phyloP scores from a whole-genome alignment of 1,139 yeast genomes.

The Yamadazyma aaseri region DNA sequence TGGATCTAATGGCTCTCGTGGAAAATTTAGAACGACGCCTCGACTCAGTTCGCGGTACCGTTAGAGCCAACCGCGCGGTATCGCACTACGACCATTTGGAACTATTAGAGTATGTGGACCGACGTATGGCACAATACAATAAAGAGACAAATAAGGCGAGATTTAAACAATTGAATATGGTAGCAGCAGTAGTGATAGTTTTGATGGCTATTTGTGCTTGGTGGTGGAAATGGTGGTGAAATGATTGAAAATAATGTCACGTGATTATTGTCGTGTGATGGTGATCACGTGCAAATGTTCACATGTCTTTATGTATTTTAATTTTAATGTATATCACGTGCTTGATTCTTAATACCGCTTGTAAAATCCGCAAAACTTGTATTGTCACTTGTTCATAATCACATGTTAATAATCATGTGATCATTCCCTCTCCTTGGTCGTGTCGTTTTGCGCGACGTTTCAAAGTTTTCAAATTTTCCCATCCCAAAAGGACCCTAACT shows the following conservation, averaged over 20 bases:
- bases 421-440: no score
- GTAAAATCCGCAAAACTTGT: no score
- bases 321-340: no score
- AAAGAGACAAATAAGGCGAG: constrained; percentile 24
- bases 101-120: constrained; percentile 32
- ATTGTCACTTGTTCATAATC: no score
- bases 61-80: constrained; percentile 26
- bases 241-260: not conserved
- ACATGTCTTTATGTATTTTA: no score
- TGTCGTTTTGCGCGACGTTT: not conserved
- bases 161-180: constrained; percentile 24
- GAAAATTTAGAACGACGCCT: constrained; percentile 29
- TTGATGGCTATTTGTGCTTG: not conserved
- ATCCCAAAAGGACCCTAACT: constrained; percentile 1
- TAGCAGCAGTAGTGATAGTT: not conserved
- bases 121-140: constrained; percentile 28
- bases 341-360: no score
- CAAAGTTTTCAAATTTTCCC: constrained; percentile 1
- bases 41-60: constrained; percentile 21
- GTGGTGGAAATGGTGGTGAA: not conserved
- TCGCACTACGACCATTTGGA: constrained; percentile 30
- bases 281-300: no score
- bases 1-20: constrained; percentile 27
- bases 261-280: not conserved
- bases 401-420: no score